A percentile compares a stretch with the other conserved stretches of the same genome.
These are phyloP conservation scores for Leishmania aethiopica DNA, from an alignment of 208 protist species.

Conservation along the genomic window DNA sequence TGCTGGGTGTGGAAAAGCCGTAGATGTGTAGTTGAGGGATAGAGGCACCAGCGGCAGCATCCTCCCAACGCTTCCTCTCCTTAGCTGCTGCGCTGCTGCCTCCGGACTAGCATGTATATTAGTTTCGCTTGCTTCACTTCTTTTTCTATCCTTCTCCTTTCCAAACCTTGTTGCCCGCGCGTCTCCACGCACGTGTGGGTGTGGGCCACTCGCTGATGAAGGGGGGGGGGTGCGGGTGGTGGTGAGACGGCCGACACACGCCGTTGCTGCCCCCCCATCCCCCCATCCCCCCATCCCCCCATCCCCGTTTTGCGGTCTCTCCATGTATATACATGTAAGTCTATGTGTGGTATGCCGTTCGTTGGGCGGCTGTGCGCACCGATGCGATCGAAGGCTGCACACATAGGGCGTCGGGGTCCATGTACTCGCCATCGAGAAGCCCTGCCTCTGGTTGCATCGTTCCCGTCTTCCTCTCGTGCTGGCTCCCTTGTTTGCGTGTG, in stretches of 20 bases:
- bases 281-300: neutral
- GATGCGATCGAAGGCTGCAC: neutral
- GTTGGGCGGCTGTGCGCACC: neutral
- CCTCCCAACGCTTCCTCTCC: neutral
- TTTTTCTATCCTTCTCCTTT: no score
- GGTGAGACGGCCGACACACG: neutral
- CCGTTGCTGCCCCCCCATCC: neutral
- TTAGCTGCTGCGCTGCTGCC: neutral
- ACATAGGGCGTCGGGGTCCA: neutral
- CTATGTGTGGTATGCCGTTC: neutral
- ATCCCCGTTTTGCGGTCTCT: neutral
- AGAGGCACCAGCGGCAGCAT: neutral
- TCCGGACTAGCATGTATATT: neutral
- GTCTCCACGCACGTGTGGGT: neutral
- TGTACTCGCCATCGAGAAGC: neutral
- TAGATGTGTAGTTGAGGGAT: neutral
- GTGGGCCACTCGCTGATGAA: neutral
- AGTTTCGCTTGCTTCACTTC: neutral
- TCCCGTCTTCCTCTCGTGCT: neutral
- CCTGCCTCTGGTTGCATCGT: neutral
- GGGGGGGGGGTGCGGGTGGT: neutral
- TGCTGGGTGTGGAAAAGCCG: constrained; percentile 23
- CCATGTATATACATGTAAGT: neutral
- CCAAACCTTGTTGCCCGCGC: neutral
- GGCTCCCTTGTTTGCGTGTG: neutral